A percentile compares a stretch with the other conserved stretches of the same genome.
Evolutionary conservation across 768 basidiomycete species (phyloP).

Genomic region (Amanita pseudoporphyria): DNA sequence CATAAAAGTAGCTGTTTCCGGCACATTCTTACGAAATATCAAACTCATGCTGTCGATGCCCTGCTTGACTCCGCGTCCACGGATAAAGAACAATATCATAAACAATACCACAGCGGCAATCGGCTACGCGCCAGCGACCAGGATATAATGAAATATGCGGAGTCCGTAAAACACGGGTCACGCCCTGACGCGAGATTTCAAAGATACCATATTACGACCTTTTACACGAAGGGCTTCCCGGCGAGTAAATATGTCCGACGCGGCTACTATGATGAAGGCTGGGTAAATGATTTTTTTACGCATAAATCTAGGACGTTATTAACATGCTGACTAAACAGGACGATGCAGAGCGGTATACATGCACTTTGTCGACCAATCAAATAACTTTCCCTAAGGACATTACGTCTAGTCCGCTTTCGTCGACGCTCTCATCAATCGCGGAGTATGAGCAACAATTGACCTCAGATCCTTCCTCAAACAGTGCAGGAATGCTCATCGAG

Average conservation of each 20-base stretch:
- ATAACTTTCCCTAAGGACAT: not conserved
- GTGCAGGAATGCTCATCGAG: not conserved
- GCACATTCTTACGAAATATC: conserved; percentile 1
- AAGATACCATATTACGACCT: not conserved
- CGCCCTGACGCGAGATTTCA: conserved; percentile 3
- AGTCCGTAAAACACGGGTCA: not conserved
- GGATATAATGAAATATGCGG: not conserved
- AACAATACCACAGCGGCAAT: not conserved
- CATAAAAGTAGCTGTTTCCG: conserved; percentile 1
- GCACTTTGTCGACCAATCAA: not conserved
- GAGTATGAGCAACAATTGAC: not conserved
- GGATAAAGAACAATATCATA: not conserved
- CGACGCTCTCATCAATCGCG: not conserved
- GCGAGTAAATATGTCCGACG: not conserved
- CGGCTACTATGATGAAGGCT: conserved; percentile 6
- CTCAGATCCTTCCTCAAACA: not conserved
- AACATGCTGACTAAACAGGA: not conserved
- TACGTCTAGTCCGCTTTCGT: not conserved
- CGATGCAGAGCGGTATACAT: not conserved
- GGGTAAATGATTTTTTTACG: conserved; percentile 1
- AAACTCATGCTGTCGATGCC: conserved; percentile 6
- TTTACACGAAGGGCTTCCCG: not conserved
- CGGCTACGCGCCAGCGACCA: not conserved
- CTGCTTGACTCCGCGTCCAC: not conserved
- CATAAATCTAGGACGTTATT: not conserved